These are phyloP conservation scores for Geotrichum reessii DNA, from an alignment of 1,139 yeast genomes.

Conservation along the genomic window DNA sequence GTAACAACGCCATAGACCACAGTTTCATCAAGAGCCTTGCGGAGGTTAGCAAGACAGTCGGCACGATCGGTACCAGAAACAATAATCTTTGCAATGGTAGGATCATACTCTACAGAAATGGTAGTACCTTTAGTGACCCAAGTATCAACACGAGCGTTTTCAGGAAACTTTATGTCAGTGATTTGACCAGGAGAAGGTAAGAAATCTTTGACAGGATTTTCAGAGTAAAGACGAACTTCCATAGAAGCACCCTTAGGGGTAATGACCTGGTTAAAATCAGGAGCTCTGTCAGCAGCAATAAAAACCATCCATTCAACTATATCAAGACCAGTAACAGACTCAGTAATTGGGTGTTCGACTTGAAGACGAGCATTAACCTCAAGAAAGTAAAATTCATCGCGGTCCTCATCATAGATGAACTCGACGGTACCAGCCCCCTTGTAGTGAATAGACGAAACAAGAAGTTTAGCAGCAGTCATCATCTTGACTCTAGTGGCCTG, in stretches of 20 bases:
- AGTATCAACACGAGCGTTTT: slow-evolving; percentile 86
- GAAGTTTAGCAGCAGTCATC: slow-evolving; percentile 78
- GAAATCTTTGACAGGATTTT: slow-evolving; percentile 91
- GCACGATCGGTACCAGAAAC: slow-evolving; percentile 85
- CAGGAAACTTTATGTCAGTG: slow-evolving; percentile 77
- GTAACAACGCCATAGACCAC: slow-evolving; percentile 83
- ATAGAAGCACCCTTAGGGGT: slow-evolving; percentile 78
- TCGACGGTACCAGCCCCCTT: slow-evolving; percentile 98
- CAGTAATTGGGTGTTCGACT: slow-evolving; percentile 97
- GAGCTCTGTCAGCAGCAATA: slow-evolving; percentile 85
- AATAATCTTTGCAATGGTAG: slow-evolving; percentile 91
- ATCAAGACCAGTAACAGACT: slow-evolving; percentile 88
- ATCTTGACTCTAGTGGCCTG: slow-evolving; percentile 65
- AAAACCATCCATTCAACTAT: slow-evolving; percentile 94
- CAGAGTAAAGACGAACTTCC: slow-evolving; percentile 96
- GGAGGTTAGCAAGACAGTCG: slow-evolving; percentile 72
- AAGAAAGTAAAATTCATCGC: slow-evolving; percentile 87
- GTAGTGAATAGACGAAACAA: slow-evolving; percentile 76
- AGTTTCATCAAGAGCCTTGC: slow-evolving; percentile 79
- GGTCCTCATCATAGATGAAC: slow-evolving; percentile 76
- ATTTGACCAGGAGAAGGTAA: slow-evolving; percentile 95
- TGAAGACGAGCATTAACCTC: slow-evolving; percentile 96
- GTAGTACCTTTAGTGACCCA: slow-evolving; percentile 92
- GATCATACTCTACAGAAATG: slow-evolving; percentile 90
- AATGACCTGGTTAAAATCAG: slow-evolving; percentile 58